Base-by-base conservation (phyloP, 2,329 filamentous ascomycete species). In the Fusarium caatingaense region DNA sequence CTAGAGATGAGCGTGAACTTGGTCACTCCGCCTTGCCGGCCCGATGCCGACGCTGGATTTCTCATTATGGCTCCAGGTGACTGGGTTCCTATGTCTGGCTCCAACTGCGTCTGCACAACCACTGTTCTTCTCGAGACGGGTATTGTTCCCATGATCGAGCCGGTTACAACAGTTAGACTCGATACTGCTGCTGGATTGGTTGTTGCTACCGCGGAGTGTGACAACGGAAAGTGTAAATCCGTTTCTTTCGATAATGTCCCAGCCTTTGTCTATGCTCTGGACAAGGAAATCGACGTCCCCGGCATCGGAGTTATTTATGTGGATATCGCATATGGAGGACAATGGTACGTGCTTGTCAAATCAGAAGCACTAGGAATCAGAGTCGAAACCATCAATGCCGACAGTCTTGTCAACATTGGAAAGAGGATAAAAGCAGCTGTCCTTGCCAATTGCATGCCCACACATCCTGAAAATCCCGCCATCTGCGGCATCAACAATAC, bases 121-220 rank as follows among this genome's bases (percentile, higher is more conserved):
- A 84, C 83, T 0, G 82, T 83, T 7, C 72, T 84, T 20, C 68
- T 84, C n/a, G 83, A 84, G 68, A 84, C 81, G 0, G 83, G 82
- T 0, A 83, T 84, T 65, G 63, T 84, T 0, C 67, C 74, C 2
- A 84, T 84, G 81, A 68, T 76, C 11, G 82, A 83, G 56, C 82
- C 62, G 7, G 23, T 64, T 5, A 64, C 18, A 2, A 59, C 20
- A 10, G 62, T 64, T 0, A 46, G 27, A n/a, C 15, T 64, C 2
- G 62, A 64, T 18, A 64, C 62, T 3, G 60, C 62, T 15, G 62
- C 62, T 1, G 62, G 62, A 0, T 12, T 64, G 6, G 62, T 64
- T 4, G 60, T 64, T 8, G 62, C 62, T 4, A 64, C 62, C 2
- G 62, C 62, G 1, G 62, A 64, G 16, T 64, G 62, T 16, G 45